Base-by-base conservation (phyloP, 169 alveolate genomes). In the Plasmodium cynomolgi region DNA sequence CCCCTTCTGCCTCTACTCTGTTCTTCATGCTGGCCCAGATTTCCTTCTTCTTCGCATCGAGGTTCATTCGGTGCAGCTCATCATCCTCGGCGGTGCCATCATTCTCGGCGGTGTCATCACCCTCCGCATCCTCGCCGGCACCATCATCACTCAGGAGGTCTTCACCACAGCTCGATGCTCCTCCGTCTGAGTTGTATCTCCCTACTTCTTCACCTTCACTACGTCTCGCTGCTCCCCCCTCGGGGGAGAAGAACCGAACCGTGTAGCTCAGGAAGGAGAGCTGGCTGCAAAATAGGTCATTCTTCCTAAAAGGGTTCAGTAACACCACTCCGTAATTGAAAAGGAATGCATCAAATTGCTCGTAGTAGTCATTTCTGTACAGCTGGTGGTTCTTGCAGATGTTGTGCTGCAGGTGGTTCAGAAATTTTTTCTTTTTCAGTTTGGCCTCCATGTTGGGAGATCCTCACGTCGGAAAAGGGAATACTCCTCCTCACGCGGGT, bases 261-360 rank as follows among this genome's bases (percentile, higher is more conserved):
- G 93, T 86, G 62, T 33, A 34, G 68, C 93, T 34, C 34, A 86
- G 81, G 68, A 86, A 86, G 17, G 62, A 29, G 2, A 86, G 47
- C 47, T 86, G 93, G 39, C n/a, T 62, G 15, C 93, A 86, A 11
- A 86, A 77, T 26, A 86, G n/a, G n/a, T 86, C 86, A 26, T 86
- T 86, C 23, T 86, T 86, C 72, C 68, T 86, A 29, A 39, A 86
- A 0, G 93, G 86, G 39, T 86, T 86, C 47, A 86, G n/a, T 41
- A 86, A 34, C 33, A 86, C 47, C 33, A 86, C 81, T n/a, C 93
- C 81, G 44, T 86, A 86, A 54, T 86, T 86, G 71, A 86, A 86
- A 47, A 86, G 86, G 85, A 86, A 86, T 23, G 33, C 47, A 6
- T 86, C 93, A 9, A 86, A 86, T 37, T 86, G 86, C 4, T 86